These are phyloP conservation scores for Echinochloa phyllopogon DNA, from an alignment of 176 grass and related monocot species.

Conservation along the genomic window DNA sequence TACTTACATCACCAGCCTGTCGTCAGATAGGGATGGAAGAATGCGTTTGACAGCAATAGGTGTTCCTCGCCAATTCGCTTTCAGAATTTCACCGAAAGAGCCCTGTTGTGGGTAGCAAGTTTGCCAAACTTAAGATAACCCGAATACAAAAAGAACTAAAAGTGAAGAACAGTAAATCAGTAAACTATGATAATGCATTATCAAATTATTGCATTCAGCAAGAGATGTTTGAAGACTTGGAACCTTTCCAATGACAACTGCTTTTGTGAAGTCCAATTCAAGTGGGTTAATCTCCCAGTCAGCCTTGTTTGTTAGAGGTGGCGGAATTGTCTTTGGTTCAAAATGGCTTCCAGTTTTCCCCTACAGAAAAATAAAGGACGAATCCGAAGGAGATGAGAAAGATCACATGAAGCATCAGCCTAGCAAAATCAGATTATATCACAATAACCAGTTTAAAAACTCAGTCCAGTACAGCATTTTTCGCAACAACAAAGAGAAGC, in stretches of 20 bases:
- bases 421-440: slow-evolving; percentile 21
- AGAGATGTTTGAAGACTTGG: slow-evolving; percentile 20
- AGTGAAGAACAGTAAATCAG: slow-evolving; percentile 1
- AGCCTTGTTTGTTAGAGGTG: slow-evolving; percentile 95
- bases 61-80: slow-evolving; percentile 98
- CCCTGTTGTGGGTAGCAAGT: slow-evolving; percentile 63
- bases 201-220: slow-evolving; percentile 8
- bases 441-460: neutral
- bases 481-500: neutral
- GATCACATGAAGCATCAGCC: slow-evolving; percentile 3
- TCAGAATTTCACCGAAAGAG: slow-evolving; percentile 99
- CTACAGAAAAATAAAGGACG: slow-evolving; percentile 51
- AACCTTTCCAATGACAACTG: slow-evolving; percentile 89
- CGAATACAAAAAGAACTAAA: slow-evolving; percentile 15
- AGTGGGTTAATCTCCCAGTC: slow-evolving; percentile 98
- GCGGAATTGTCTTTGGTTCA: slow-evolving; percentile 93
- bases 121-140: slow-evolving; percentile 41
- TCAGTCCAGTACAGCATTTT: neutral
- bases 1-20: slow-evolving; percentile 93
- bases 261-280: slow-evolving; percentile 90
- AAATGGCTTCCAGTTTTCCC: slow-evolving; percentile 99
- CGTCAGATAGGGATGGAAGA: slow-evolving; percentile 97
- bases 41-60: slow-evolving; percentile 98
- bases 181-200: slow-evolving; percentile 2
- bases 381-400: slow-evolving; percentile 18